Evolutionary conservation across 208 protist species (phyloP).

Genomic region (Trypanosoma cruzi): DNA sequence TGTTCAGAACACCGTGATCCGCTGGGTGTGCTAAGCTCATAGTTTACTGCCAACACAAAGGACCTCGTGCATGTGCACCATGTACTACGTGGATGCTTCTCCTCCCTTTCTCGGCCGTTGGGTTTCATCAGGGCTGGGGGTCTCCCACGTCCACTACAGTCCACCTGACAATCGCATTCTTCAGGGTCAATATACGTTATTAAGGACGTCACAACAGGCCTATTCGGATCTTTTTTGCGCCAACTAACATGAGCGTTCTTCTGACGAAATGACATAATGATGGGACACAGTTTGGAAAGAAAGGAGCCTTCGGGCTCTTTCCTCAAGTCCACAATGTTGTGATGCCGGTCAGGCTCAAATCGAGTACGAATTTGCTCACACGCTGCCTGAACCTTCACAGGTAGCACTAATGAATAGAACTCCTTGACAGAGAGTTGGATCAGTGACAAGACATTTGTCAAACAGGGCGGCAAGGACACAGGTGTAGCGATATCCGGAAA

Average conservation of each 20-base stretch:
- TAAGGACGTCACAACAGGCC: slow-evolving; percentile 83
- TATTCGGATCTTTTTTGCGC: slow-evolving; percentile 82
- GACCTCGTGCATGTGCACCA: slow-evolving; percentile 79
- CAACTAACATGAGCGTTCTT: slow-evolving; percentile 80
- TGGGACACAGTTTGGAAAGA: slow-evolving; percentile 40
- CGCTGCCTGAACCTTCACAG: slow-evolving; percentile 60
- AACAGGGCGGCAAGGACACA: slow-evolving; percentile 34
- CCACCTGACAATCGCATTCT: slow-evolving; percentile 49
- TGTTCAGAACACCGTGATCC: slow-evolving; percentile 91
- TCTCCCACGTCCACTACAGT: background rate
- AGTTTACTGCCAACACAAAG: slow-evolving; percentile 85
- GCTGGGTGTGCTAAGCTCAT: slow-evolving; percentile 90
- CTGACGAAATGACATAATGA: slow-evolving; percentile 50
- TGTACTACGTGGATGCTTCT: slow-evolving; percentile 31
- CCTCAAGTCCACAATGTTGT: slow-evolving; percentile 60
- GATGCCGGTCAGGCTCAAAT: slow-evolving; percentile 56
- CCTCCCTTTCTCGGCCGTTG: background rate
- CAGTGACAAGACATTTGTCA: slow-evolving; percentile 59
- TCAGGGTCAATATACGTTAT: slow-evolving; percentile 85
- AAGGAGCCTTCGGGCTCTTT: slow-evolving; percentile 60
- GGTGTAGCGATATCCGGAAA: slow-evolving; percentile 61
- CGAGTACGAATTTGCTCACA: slow-evolving; percentile 74
- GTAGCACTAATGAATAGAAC: slow-evolving; percentile 51
- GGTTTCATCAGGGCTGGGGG: background rate
- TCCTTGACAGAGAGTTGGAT: slow-evolving; percentile 39